Evolutionary conservation across 2,329 filamentous ascomycete genomes (phyloP).

Genomic region (Mariannaea sp.): DNA sequence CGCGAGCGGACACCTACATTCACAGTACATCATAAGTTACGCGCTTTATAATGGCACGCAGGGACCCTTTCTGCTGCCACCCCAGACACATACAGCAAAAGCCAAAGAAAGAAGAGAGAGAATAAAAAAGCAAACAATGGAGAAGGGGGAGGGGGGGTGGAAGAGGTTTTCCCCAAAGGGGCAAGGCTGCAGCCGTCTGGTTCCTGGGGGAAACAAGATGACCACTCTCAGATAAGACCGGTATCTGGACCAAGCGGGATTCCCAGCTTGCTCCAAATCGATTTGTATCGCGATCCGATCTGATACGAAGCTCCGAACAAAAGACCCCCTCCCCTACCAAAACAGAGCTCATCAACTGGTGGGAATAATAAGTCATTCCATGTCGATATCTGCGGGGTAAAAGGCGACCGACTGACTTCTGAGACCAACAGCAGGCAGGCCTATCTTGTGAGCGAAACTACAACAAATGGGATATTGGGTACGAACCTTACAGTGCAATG

Average conservation of each 20-base stretch:
- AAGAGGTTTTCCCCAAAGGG: too few species aligned
- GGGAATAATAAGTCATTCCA: not conserved
- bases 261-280: not conserved
- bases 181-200: too few species aligned
- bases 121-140: not conserved
- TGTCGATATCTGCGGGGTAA: slow-evolving; percentile 1
- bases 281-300: not conserved
- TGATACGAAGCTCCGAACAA: not conserved
- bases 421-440: not conserved
- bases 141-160: too few species aligned
- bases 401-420: not conserved
- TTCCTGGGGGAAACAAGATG: too few species aligned
- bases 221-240: too few species aligned
- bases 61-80: not conserved
- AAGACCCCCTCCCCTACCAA: not conserved
- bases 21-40: too few species aligned
- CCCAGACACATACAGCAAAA: too few species aligned
- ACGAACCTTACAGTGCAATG: too few species aligned
- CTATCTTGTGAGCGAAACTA: too few species aligned
- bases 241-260: too few species aligned
- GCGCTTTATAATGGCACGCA: not conserved
- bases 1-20: not conserved
- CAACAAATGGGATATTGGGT: too few species aligned
- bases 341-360: not conserved
- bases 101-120: not conserved